Conservation (phyloP, 257 asterid genomes). For the Capsicum pubescens region DNA sequence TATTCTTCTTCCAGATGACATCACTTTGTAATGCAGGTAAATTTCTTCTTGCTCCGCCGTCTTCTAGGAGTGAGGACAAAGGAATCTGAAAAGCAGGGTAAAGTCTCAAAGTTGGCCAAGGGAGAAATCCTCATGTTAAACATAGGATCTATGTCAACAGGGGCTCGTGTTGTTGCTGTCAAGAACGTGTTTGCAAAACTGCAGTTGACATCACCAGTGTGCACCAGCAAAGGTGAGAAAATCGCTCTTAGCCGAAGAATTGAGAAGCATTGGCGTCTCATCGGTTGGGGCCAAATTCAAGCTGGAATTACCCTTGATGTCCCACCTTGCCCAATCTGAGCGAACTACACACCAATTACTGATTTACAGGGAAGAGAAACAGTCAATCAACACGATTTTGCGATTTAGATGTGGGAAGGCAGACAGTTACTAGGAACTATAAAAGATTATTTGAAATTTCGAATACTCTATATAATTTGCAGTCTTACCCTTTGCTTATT, state of each 20-base stretch:
- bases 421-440: constrained; percentile 51
- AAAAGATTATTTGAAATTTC: constrained; percentile 45
- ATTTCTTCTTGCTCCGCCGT: constrained; percentile 84
- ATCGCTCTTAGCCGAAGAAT: constrained; percentile 91
- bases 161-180: constrained; percentile 90
- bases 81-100: constrained; percentile 90
- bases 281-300: constrained; percentile 97
- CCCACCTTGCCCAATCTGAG: constrained; percentile 81
- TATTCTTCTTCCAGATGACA: background rate
- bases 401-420: constrained; percentile 60
- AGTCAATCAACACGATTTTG: background rate
- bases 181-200: constrained; percentile 87
- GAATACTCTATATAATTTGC: constrained; percentile 26
- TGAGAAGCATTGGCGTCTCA: constrained; percentile 98
- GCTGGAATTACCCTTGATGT: constrained; percentile 92
- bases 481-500: background rate
- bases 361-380: constrained; percentile 3
- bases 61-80: constrained; percentile 93
- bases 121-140: constrained; percentile 96
- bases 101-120: constrained; percentile 83
- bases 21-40: constrained; percentile 55
- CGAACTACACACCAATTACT: constrained; percentile 13
- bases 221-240: constrained; percentile 94
- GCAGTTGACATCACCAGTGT: constrained; percentile 93
- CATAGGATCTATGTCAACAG: constrained; percentile 98